A percentile compares a stretch with the other conserved stretches of the same genome.
These are phyloP conservation scores for Salvia rosmarinus DNA, from an alignment of 257 asterid species.

Conservation along the genomic window DNA sequence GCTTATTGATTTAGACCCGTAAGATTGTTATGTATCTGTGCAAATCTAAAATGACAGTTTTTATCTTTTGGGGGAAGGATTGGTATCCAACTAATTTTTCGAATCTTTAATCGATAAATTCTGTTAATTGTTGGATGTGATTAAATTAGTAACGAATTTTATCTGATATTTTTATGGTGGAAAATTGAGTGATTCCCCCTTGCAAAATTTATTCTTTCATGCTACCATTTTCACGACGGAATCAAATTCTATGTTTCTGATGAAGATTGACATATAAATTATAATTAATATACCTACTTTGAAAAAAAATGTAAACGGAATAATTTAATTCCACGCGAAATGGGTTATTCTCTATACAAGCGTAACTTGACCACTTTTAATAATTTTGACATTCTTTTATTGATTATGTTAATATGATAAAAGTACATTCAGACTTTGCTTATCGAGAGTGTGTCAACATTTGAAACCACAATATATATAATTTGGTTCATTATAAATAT, in stretches of 20 bases:
- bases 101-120: no score
- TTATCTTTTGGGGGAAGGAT: no score
- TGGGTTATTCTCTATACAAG: not conserved
- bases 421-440: not conserved
- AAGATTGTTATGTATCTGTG: no score
- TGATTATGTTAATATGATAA: not conserved
- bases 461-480: no score
- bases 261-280: not conserved
- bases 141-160: no score
- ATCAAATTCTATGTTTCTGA: not conserved
- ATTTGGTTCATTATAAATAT: no score
- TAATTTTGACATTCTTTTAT: not conserved
- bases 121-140: no score
- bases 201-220: not conserved
- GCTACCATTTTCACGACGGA: constrained; percentile 7
- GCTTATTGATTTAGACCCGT: no score
- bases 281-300: not conserved
- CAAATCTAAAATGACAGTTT: no score
- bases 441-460: no score
- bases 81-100: no score
- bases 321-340: not conserved
- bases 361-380: not conserved
- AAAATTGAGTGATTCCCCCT: not conserved
- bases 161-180: no score
- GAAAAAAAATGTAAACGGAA: not conserved